phyloP scores from a whole-genome alignment of 1,284 basidiomycete genomes.

The Trichosporon coremiiforme region DNA sequence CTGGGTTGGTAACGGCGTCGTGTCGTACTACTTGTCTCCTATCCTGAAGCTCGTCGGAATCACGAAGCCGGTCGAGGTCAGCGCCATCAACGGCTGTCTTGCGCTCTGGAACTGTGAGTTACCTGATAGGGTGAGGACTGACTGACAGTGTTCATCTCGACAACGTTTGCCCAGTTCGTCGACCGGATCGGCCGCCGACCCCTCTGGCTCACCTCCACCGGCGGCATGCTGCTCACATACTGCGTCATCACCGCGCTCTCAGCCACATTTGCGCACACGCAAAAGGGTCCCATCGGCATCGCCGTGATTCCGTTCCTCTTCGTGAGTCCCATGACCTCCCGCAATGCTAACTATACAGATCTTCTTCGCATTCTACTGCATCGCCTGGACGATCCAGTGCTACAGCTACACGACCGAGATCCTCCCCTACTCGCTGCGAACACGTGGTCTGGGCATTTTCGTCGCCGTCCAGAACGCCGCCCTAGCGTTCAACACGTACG shows the following conservation, averaged over 20 bases:
- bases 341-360: conserved; percentile 6
- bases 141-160: conserved; percentile 20
- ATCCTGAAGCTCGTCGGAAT: conserved; percentile 44
- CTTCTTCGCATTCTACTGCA: conserved; percentile 36
- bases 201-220: conserved; percentile 41
- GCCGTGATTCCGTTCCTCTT: conserved; percentile 48
- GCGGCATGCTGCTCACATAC: conserved; percentile 40
- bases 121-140: too few relatives aligned
- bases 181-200: conserved; percentile 41
- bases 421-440: conserved; percentile 36
- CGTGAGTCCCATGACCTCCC: background rate
- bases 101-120: conserved; percentile 32
- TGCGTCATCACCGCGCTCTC: conserved; percentile 39
- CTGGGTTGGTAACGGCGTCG: conserved; percentile 43
- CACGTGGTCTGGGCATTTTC: conserved; percentile 39
- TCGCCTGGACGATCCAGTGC: conserved; percentile 32
- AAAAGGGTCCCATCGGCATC: conserved; percentile 34
- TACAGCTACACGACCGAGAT: conserved; percentile 40
- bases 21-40: conserved; percentile 45
- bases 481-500: conserved; percentile 36
- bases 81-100: conserved; percentile 40
- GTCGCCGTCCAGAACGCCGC: conserved; percentile 26
- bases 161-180: conserved; percentile 26
- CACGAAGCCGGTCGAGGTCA: conserved; percentile 37
- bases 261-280: conserved; percentile 39